These are phyloP conservation scores for Viridothelium virens DNA, from an alignment of 495 filamentous ascomycete genomes.

Conservation along the genomic window DNA sequence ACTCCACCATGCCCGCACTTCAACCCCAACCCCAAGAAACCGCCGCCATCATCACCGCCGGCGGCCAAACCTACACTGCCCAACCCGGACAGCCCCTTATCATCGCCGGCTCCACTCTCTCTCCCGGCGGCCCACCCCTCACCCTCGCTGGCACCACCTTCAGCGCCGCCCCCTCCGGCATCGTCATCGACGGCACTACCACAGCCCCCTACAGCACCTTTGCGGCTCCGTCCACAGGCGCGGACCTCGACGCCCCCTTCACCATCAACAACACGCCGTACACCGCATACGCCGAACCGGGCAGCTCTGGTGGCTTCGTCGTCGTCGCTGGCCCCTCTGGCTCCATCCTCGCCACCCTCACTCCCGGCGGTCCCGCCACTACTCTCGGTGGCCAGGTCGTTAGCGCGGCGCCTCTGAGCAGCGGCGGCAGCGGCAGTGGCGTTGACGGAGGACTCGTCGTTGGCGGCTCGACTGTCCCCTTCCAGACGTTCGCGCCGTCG, in stretches of 20 bases:
- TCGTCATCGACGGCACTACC: not conserved
- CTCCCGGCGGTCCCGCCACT: not conserved
- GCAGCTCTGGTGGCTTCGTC: not conserved
- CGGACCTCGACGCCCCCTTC: not conserved
- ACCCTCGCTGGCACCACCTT: not conserved
- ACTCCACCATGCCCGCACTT: not conserved
- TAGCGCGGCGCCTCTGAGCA: not conserved
- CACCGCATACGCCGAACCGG: not conserved
- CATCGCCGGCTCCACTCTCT: not conserved
- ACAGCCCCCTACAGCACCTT: not conserved
- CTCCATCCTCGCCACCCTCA: not conserved
- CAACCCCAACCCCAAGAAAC: not conserved
- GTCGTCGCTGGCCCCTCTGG: not conserved
- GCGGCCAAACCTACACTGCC: conserved; percentile 7
- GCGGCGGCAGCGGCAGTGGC: too few species aligned
- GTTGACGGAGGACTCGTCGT: too few species aligned
- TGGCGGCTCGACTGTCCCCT: not conserved
- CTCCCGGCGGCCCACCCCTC: not conserved
- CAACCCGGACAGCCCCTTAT: not conserved
- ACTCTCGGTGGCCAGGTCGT: not conserved
- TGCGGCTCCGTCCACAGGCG: not conserved
- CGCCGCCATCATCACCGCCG: not conserved
- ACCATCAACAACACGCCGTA: not conserved
- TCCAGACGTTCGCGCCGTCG: not conserved
- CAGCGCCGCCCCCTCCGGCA: not conserved